Conservation (phyloP, 2,329 filamentous ascomycete genomes). For the Arthrinium puccinioides region DNA sequence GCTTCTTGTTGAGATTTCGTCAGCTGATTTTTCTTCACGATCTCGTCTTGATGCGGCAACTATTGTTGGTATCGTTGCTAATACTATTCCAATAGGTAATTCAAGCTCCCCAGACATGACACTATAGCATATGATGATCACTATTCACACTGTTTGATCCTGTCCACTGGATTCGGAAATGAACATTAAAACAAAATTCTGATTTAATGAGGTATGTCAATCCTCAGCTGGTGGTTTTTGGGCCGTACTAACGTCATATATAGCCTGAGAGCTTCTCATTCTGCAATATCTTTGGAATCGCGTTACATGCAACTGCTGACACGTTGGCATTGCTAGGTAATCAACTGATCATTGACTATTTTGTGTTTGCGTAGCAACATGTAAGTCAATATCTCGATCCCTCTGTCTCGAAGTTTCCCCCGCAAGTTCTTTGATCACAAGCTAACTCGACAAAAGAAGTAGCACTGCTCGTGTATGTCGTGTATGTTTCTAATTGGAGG, state of each 20-base stretch:
- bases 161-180: conserved; percentile 23
- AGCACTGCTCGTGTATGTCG: too few species aligned
- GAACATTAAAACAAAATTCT: conserved; percentile 26
- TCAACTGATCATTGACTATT: too few species aligned
- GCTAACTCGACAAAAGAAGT: too few species aligned
- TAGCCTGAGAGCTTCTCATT: conserved; percentile 4
- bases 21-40: conserved; percentile 44
- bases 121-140: conserved; percentile 25
- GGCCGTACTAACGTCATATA: background rate
- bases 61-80: too few species aligned
- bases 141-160: conserved; percentile 33
- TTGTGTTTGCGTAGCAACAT: too few species aligned
- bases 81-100: background rate
- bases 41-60: background rate
- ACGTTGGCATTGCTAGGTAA: too few species aligned
- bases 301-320: too few species aligned
- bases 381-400: too few species aligned
- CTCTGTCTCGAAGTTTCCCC: too few species aligned
- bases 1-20: conserved; percentile 61
- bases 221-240: conserved; percentile 16
- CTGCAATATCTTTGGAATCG: too few species aligned
- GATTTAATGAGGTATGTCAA: conserved; percentile 29
- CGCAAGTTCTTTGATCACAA: too few species aligned
- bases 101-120: background rate
- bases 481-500: too few species aligned